phyloP scores from a whole-genome alignment of 2,329 filamentous ascomycete genomes.

The Xenosphaeropsis pyriputrescens region DNA sequence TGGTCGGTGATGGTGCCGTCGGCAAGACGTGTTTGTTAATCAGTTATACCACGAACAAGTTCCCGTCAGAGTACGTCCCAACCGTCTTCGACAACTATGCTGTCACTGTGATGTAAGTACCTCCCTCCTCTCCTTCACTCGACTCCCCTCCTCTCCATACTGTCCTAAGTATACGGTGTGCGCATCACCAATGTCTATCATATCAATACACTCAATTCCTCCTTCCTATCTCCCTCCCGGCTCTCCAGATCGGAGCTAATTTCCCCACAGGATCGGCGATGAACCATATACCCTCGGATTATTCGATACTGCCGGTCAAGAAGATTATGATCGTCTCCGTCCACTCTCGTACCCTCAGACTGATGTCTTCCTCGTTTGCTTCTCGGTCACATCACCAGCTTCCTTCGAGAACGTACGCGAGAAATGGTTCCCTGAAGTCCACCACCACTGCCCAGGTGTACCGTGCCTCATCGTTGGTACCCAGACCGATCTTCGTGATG shows the following conservation, averaged over 20 bases:
- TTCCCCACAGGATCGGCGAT: slow-evolving; percentile 72
- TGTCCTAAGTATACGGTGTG: too few relatives aligned
- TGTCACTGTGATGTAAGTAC: slow-evolving; percentile 93
- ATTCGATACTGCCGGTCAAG: slow-evolving; percentile 97
- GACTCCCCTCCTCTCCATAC: background rate
- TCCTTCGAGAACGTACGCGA: slow-evolving; percentile 98
- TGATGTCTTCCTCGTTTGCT: slow-evolving; percentile 97
- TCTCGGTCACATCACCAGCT: slow-evolving; percentile 91
- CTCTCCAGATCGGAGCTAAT: too few relatives aligned
- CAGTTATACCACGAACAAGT: slow-evolving; percentile 99
- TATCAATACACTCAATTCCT: background rate
- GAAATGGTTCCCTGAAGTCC: slow-evolving; percentile 98
- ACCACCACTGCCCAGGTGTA: slow-evolving; percentile 95
- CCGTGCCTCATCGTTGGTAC: slow-evolving; percentile 97
- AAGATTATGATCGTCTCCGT: slow-evolving; percentile 96
- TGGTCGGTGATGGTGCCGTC: slow-evolving; percentile 97
- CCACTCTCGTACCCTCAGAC: slow-evolving; percentile 97
- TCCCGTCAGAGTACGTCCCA: slow-evolving; percentile 98
- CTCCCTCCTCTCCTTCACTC: background rate
- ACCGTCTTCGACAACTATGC: slow-evolving; percentile 99
- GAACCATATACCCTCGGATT: slow-evolving; percentile 95
- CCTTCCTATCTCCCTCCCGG: too few relatives aligned
- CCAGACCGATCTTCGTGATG: slow-evolving; percentile 90
- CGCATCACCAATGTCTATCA: background rate
- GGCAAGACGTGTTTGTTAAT: slow-evolving; percentile 98